Base-by-base conservation (phyloP, 2,329 filamentous ascomycete species). In the Daldinia eschscholtzii region DNA sequence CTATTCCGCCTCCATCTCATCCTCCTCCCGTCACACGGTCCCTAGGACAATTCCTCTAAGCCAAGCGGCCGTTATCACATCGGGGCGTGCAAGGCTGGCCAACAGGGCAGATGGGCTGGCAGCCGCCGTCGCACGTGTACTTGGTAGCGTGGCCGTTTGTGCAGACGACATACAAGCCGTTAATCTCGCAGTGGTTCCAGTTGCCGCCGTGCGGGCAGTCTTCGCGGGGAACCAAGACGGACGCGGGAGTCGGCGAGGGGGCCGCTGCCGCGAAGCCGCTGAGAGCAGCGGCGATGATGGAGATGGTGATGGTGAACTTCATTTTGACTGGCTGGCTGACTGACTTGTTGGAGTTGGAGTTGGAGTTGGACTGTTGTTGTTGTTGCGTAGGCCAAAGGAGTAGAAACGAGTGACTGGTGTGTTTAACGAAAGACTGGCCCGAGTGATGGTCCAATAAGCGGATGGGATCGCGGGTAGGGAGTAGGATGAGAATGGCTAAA, bases 91-190 rank as follows among this genome's bases (percentile, higher is more conserved):
- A 57, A 23, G 53, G 53, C 13, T 55, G 50, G 35, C 35, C 53
- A 6, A 3, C 53, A 3, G 53, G 35, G 35, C 53, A 57, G 35
- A 57, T 41, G 18, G 48, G n/a, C 48, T 55, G 48, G 26, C 59
- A 61, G n/a, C 39, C 59, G 6, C 59, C 59, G 6, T 37, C 39
- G 59, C 59, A 61, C 3, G 48, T 46, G 39, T 44, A 61, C 59
- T 28, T 42, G 26, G 35, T 44, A 6, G 59, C 23, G 48, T 15
- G 4, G 48, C 58, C 58, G 46, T 46, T 23, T 26, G 18, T 18
- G 39, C 59, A 61, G 23, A 44, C 37, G n/a, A 61, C 46, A 48
- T 44, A 61, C 20, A 23, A 18, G 26, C 35, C 48, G 26, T 28
- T 20, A 37, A 44, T 18, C 12, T 55, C 37, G 59, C 59, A 61